Evolutionary conservation across 805 yeast genomes (phyloP), one percentile per base, ranked within the genome.

Genomic region (Candida glaebosa): DNA sequence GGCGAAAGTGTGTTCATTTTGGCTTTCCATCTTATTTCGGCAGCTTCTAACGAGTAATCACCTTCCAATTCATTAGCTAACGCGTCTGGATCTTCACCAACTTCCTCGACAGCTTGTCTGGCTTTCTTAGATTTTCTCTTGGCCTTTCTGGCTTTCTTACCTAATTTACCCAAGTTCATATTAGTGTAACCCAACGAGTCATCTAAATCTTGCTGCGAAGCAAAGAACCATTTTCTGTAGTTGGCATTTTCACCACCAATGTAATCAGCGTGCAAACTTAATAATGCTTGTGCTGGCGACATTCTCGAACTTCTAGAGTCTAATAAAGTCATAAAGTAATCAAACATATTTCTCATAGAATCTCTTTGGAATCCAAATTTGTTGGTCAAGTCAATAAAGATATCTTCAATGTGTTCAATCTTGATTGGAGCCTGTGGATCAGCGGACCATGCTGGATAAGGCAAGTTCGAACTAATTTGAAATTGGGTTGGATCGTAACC

Each of bases 361-460:
- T 86, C 95, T 76, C 95, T 81, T 69, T 86, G 95, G 75, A 86
- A 86, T 58, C 95, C 95, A 58, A 86, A 85, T 64, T 81, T 82
- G 67, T 85, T 85, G 33, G 91, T 73, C 61, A 86, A 71, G 63
- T 86, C 93, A 57, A 86, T 86, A 60, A 86, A 86, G 30, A 85
- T 79, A 69, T 86, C 95, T 69, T 86, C 95, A 59, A 86, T 83
- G 61, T 86, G 91, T 64, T 86, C 93, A 48, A 78, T 75, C 38
- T 85, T 73, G 35, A 93, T 75, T 6, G 96, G 96, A 17, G 84
- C 86, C 59, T 82, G 91, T 43, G 85, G 90, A 65, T 93, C 98
- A 36, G 95, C 95, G 18, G 96, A 87, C 99, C 99, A 93, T 39
- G 99, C 98, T 34, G 99, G 99, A 64, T 91, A 93, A 25, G 99